A percentile compares a stretch with the other conserved stretches of the same genome.
Conservation (phyloP, 345 rosid genomes). For the Anacardium occidentale region DNA sequence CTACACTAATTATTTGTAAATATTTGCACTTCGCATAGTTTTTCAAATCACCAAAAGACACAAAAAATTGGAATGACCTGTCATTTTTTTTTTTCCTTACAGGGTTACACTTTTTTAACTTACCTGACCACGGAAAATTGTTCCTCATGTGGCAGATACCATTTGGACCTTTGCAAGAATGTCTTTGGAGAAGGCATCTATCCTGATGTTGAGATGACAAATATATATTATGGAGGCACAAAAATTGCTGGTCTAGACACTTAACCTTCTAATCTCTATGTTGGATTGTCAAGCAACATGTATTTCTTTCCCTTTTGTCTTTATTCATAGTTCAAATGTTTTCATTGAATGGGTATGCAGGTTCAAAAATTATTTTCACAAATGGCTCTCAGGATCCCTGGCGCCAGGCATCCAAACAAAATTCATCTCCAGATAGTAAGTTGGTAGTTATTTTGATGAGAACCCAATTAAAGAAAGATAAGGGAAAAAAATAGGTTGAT, state of each 20-base stretch:
- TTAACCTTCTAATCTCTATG: conserved; percentile 19
- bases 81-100: background rate
- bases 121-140: background rate
- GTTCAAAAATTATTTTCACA: conserved; percentile 75
- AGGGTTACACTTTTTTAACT: conserved; percentile 1
- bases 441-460: conserved; percentile 1
- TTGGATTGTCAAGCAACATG: background rate
- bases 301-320: background rate
- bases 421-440: conserved; percentile 68
- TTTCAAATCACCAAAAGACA: conserved; percentile 4
- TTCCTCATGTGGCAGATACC: conserved; percentile 49
- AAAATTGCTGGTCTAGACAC: conserved; percentile 55
- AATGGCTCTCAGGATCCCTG: conserved; percentile 96
- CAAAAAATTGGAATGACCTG: background rate
- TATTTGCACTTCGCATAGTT: background rate
- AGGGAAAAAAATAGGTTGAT: background rate
- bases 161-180: conserved; percentile 77
- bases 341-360: conserved; percentile 34
- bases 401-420: conserved; percentile 89
- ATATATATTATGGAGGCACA: conserved; percentile 78
- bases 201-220: conserved; percentile 74
- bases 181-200: conserved; percentile 65
- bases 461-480: background rate
- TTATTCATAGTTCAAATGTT: background rate
- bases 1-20: background rate